Percentiles rank a stretch among this genome's conserved stretches.
Conservation (phyloP, 768 basidiomycete genomes). For the Russula dissimulans region DNA sequence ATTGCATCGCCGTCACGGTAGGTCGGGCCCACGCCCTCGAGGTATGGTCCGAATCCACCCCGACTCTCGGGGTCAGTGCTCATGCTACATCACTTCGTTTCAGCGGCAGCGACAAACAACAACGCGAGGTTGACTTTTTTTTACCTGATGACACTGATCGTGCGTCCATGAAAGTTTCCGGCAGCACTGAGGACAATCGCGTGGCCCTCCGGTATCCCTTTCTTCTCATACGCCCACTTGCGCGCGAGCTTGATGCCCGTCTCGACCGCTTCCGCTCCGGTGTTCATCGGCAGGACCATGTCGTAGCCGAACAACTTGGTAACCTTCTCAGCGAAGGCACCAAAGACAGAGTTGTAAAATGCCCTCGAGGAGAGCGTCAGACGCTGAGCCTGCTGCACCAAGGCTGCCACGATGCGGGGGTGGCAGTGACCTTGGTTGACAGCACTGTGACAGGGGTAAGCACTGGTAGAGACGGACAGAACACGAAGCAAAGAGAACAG, state of each 20-base stretch:
- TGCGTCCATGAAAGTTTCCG: slow-evolving; percentile 95
- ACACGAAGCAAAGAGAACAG: background rate
- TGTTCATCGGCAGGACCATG: slow-evolving; percentile 98
- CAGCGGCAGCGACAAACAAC: background rate
- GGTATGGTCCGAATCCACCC: slow-evolving; percentile 84
- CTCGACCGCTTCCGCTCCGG: slow-evolving; percentile 97
- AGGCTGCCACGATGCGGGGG: slow-evolving; percentile 72
- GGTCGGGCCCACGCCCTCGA: slow-evolving; percentile 74
- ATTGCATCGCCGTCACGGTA: slow-evolving; percentile 46
- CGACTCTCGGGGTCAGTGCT: slow-evolving; percentile 90
- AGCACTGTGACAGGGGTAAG: slow-evolving; percentile 41
- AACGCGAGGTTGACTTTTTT: slow-evolving; percentile 5
- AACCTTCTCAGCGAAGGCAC: slow-evolving; percentile 79
- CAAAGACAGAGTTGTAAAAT: slow-evolving; percentile 91
- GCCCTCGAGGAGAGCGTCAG: slow-evolving; percentile 93
- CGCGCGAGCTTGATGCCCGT: slow-evolving; percentile 91
- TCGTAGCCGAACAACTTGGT: slow-evolving; percentile 84
- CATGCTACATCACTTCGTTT: slow-evolving; percentile 41
- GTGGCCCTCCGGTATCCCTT: slow-evolving; percentile 69
- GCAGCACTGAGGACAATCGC: slow-evolving; percentile 80
- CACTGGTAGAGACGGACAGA: background rate
- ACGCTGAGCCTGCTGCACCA: slow-evolving; percentile 77
- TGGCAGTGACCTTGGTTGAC: slow-evolving; percentile 96
- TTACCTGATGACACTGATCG: slow-evolving; percentile 77
- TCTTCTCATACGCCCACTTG: slow-evolving; percentile 94